Evolutionary conservation across 2,329 filamentous ascomycete species (phyloP), one percentile per base, ranked within the genome.

Genomic region (Tolypocladium tropicale): DNA sequence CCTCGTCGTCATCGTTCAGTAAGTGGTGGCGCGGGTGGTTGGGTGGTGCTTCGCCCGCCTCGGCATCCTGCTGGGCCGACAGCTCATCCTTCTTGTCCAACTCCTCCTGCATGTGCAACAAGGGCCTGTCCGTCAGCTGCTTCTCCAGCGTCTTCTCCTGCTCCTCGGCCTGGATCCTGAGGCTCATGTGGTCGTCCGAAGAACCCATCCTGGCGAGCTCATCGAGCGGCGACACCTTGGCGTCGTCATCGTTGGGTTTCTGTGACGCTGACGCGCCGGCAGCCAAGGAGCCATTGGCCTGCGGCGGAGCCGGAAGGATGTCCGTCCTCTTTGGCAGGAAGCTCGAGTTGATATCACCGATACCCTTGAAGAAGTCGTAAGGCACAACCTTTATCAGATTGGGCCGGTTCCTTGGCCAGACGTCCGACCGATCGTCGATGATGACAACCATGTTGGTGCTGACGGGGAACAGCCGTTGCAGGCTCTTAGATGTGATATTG

Each of bases 381-480:
- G 93, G 90, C 1, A 86, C 85, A 36, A 99, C 94, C 69, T 95
- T 96, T 74, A 99, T 90, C 37, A 99, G 80, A 65, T 99, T 96
- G 6, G 88, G 83, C 63, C 88, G 87, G 79, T 96, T 97, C 62
- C 86, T 84, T 2, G 84, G 84, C 94, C 94, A 99, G 9, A 99
- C 93, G 69, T 99, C 94, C 54, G 90, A 90, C 62, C 94, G 84
- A 71, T 99, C 94, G 68, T 99, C 94, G 61, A 99, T 99, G 64
- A 99, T 96, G 57, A 96, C 92, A 1, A 96, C 95, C 94, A 99
- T 99, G 72, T 95, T 93, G 6, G 93, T 97, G 72, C 95, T 95
- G 58, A 96, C 90, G 6, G 95, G 94, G 70, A 99, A 99, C 16
- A 99, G 74, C 9, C 94, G 84, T 67, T 94, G 89, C 33, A 99